Conservation (phyloP, 768 basidiomycete genomes). For the Boletellus ananiceps region DNA sequence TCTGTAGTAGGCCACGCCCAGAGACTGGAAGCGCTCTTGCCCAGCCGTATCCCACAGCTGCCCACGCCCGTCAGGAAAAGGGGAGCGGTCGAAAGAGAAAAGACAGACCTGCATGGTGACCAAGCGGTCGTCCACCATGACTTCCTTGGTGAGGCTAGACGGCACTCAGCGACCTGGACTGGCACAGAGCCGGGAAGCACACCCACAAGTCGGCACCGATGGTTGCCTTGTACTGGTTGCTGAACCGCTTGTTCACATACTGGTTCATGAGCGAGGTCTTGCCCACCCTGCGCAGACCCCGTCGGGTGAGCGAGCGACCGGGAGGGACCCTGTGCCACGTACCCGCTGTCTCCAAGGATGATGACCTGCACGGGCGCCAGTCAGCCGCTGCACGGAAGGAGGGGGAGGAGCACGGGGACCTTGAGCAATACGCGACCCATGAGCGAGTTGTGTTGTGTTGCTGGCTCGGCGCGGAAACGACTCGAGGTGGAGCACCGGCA, state of each 20-base stretch:
- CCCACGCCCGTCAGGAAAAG: constrained; percentile 2
- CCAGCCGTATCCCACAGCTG: constrained; percentile 99
- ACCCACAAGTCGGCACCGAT: constrained; percentile 95
- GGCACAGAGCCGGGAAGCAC: constrained; percentile 7
- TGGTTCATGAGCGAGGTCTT: constrained; percentile 99
- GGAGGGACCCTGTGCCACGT: constrained; percentile 25
- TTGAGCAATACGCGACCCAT: constrained; percentile 90
- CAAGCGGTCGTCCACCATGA: constrained; percentile 95
- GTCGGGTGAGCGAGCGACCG: constrained; percentile 8
- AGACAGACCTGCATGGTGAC: constrained; percentile 94
- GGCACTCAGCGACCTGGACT: constrained; percentile 5
- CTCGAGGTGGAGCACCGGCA: constrained; percentile 16
- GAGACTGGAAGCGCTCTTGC: constrained; percentile 98
- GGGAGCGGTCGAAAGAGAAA: not conserved
- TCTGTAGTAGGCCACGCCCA: constrained; percentile 98
- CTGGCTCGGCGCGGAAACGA: constrained; percentile 7
- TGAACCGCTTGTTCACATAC: constrained; percentile 99
- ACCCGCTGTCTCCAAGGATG: constrained; percentile 98
- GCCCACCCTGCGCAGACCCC: constrained; percentile 64
- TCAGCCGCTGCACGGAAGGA: constrained; percentile 8
- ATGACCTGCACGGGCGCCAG: constrained; percentile 63
- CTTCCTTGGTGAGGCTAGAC: constrained; percentile 89
- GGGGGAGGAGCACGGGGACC: constrained; percentile 37
- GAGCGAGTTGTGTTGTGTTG: not conserved
- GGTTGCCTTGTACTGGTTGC: constrained; percentile 99